phyloP scores from a whole-genome alignment of 495 filamentous ascomycete species.

The Durotheca rogersii region DNA sequence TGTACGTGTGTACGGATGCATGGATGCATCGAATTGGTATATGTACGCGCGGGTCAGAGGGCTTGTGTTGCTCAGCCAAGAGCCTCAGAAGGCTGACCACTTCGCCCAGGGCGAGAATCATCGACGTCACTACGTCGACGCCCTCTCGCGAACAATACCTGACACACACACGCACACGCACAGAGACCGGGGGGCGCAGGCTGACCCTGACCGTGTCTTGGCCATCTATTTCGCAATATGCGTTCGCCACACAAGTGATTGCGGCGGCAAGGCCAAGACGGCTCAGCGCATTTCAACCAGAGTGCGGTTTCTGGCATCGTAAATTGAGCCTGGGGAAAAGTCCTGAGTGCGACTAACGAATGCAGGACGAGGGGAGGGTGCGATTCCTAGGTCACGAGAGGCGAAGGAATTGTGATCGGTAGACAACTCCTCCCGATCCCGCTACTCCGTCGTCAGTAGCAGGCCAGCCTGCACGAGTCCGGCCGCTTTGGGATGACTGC shows the following conservation, averaged over 20 bases:
- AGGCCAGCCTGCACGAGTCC: constrained; percentile 20
- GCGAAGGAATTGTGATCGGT: constrained; percentile 27
- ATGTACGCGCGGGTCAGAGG: no score
- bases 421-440: constrained; percentile 17
- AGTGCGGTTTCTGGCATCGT: constrained; percentile 13
- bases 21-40: no score
- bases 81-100: constrained; percentile 35
- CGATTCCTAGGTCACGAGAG: constrained; percentile 30
- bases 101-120: constrained; percentile 28
- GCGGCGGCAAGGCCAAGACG: constrained; percentile 25
- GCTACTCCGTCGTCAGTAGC: constrained; percentile 27
- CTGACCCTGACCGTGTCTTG: no score
- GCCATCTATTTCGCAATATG: constrained; percentile 17
- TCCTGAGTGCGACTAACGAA: constrained; percentile 16
- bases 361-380: constrained; percentile 28
- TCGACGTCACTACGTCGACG: constrained; percentile 15
- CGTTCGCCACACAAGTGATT: no score
- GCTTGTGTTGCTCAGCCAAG: constrained; percentile 28
- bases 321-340: no score
- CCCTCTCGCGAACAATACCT: no score
- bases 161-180: no score
- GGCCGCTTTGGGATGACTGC: constrained; percentile 29
- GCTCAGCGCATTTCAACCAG: constrained; percentile 28
- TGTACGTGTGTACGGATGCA: no score
- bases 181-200: no score